phyloP scores from a whole-genome alignment of 345 rosid species.

The Brassica nigra region DNA sequence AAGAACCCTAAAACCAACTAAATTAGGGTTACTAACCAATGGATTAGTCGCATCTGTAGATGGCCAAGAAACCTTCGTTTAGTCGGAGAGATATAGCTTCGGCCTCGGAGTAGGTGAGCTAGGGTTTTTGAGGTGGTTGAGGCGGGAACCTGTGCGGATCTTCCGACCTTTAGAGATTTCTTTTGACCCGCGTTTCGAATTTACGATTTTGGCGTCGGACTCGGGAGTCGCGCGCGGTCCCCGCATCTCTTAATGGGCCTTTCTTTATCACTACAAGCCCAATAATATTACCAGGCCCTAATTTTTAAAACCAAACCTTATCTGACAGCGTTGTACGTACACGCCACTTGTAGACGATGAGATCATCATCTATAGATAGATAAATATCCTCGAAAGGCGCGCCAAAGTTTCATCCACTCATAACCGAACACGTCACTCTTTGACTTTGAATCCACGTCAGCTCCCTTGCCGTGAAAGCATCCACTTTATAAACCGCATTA shows the following conservation, averaged over 20 bases:
- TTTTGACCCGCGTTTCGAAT: conserved; percentile 47
- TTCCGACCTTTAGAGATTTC: conserved; percentile 38
- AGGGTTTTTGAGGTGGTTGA: conserved; percentile 28
- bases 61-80: not conserved
- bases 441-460: conserved; percentile 27
- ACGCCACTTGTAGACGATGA: not conserved
- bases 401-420: conserved; percentile 42
- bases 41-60: conserved; percentile 21
- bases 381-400: conserved; percentile 45
- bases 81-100: not conserved
- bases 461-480: conserved; percentile 31
- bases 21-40: conserved; percentile 30
- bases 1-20: conserved; percentile 15
- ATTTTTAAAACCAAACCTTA: not conserved
- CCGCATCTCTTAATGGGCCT: conserved; percentile 16
- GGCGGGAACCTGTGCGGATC: conserved; percentile 55
- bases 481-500: not conserved
- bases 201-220: conserved; percentile 31
- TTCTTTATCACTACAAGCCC: not conserved
- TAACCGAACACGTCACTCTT: conserved; percentile 32
- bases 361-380: not conserved
- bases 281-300: not conserved
- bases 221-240: conserved; percentile 32
- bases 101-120: not conserved
- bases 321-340: not conserved